These are phyloP conservation scores for Penicillium canescens DNA, from an alignment of 495 filamentous ascomycete genomes.

Conservation along the genomic window DNA sequence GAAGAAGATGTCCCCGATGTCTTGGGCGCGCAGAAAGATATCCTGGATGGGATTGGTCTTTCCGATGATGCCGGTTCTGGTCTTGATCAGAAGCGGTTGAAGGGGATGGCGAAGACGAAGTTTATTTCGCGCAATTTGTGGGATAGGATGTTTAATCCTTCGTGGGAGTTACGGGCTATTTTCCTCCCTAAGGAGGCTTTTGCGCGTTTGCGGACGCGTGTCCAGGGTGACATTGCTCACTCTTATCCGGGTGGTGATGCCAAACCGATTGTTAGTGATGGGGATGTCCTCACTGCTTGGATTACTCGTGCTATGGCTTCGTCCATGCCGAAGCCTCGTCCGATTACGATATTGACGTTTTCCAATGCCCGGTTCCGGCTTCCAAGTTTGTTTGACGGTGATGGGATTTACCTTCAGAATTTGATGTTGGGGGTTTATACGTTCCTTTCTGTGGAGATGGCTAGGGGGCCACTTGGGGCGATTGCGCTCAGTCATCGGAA, in stretches of 20 bases:
- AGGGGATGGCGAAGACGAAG: slow-evolving; percentile 1
- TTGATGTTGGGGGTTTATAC: slow-evolving; percentile 19
- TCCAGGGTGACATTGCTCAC: not conserved
- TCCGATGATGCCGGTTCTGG: slow-evolving; percentile 1
- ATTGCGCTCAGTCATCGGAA: slow-evolving; percentile 17
- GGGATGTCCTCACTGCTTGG: slow-evolving; percentile 20
- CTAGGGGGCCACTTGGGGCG: slow-evolving; percentile 1
- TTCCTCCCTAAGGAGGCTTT: slow-evolving; percentile 10
- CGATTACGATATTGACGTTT: slow-evolving; percentile 13
- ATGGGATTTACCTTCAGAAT: slow-evolving; percentile 18
- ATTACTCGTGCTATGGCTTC: slow-evolving; percentile 4
- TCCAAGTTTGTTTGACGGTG: slow-evolving; percentile 5
- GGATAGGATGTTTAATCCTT: slow-evolving; percentile 10
- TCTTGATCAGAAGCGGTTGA: slow-evolving; percentile 5
- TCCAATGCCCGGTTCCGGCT: slow-evolving; percentile 12
- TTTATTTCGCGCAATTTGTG: slow-evolving; percentile 14
- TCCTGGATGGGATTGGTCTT: not conserved
- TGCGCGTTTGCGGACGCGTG: not conserved
- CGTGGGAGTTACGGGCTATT: slow-evolving; percentile 6
- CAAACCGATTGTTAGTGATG: slow-evolving; percentile 12
- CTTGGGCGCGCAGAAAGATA: slow-evolving; percentile 17
- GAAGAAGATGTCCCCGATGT: slow-evolving; percentile 20
- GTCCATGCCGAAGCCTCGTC: slow-evolving; percentile 7
- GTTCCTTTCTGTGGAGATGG: slow-evolving; percentile 9
- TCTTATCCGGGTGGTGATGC: not conserved